phyloP scores from a whole-genome alignment of 495 filamentous ascomycete genomes.

The Geoglossum glabrum region DNA sequence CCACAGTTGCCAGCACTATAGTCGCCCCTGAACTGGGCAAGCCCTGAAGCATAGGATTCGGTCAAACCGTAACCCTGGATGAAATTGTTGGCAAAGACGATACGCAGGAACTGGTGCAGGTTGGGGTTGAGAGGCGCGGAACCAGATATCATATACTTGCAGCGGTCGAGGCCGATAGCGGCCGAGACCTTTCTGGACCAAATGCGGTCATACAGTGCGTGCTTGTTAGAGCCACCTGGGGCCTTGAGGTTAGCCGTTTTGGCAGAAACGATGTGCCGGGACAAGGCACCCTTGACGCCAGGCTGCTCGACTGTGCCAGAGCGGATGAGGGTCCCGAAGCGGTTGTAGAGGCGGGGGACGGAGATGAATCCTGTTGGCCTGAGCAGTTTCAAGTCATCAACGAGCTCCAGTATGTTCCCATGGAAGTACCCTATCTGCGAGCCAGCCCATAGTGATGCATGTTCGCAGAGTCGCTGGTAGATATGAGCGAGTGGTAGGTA shows the following conservation, averaged over 20 bases:
- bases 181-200: slow-evolving; percentile 79
- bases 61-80: slow-evolving; percentile 87
- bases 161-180: slow-evolving; percentile 59
- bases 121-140: slow-evolving; percentile 79
- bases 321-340: slow-evolving; percentile 67
- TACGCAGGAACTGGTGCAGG: slow-evolving; percentile 74
- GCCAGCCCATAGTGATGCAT: slow-evolving; percentile 50
- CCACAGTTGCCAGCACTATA: slow-evolving; percentile 68
- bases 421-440: slow-evolving; percentile 83
- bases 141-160: slow-evolving; percentile 60
- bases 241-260: slow-evolving; percentile 66
- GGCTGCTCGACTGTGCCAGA: slow-evolving; percentile 55
- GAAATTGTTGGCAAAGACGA: slow-evolving; percentile 61
- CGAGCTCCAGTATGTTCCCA: slow-evolving; percentile 66
- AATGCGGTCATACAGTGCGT: slow-evolving; percentile 76
- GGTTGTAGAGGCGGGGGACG: slow-evolving; percentile 81
- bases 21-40: slow-evolving; percentile 49
- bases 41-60: slow-evolving; percentile 70
- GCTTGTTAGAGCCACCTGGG: slow-evolving; percentile 50
- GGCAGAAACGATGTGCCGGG: slow-evolving; percentile 52
- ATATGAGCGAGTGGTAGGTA: slow-evolving; percentile 95
- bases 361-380: slow-evolving; percentile 69
- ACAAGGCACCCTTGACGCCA: slow-evolving; percentile 66
- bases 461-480: slow-evolving; percentile 68
- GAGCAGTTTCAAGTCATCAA: slow-evolving; percentile 81